phyloP scores from a whole-genome alignment of 768 basidiomycete genomes.

The Russula brevipes region DNA sequence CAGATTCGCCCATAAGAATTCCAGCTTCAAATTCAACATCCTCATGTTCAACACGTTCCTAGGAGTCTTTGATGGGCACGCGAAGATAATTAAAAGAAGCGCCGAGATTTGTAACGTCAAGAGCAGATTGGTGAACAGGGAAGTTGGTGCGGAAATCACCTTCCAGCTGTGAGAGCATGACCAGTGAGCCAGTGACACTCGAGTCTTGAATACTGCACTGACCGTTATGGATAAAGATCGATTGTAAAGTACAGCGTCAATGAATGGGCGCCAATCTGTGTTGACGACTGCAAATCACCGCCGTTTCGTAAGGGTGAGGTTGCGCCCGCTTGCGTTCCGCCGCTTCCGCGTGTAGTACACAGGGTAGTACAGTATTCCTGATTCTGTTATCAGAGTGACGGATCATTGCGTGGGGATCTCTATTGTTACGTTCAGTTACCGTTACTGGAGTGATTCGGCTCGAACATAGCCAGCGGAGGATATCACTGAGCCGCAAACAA shows the following conservation, averaged over 20 bases:
- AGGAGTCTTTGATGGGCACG: background rate
- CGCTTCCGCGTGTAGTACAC: too few species aligned
- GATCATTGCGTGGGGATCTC: too few species aligned
- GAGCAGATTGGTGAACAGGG: background rate
- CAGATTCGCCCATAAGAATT: background rate
- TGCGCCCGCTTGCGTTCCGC: background rate
- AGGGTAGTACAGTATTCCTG: too few species aligned
- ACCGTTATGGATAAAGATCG: background rate
- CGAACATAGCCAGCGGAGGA: too few species aligned
- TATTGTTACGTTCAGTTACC: too few species aligned
- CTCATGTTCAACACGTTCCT: constrained; percentile 7
- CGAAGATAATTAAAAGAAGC: background rate
- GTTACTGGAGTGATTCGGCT: too few species aligned
- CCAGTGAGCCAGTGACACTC: background rate
- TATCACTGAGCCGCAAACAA: too few species aligned
- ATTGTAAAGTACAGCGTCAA: background rate
- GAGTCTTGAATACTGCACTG: background rate
- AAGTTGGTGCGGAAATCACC: background rate
- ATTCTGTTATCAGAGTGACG: too few species aligned
- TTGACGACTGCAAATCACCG: background rate
- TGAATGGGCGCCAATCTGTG: background rate
- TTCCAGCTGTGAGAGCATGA: background rate
- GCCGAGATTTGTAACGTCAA: background rate
- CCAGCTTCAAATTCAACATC: background rate
- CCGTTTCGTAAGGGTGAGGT: background rate